Evolutionary conservation across 2,329 filamentous ascomycete species (phyloP), one percentile per base, ranked within the genome.

Genomic region (Fusarium sp.): DNA sequence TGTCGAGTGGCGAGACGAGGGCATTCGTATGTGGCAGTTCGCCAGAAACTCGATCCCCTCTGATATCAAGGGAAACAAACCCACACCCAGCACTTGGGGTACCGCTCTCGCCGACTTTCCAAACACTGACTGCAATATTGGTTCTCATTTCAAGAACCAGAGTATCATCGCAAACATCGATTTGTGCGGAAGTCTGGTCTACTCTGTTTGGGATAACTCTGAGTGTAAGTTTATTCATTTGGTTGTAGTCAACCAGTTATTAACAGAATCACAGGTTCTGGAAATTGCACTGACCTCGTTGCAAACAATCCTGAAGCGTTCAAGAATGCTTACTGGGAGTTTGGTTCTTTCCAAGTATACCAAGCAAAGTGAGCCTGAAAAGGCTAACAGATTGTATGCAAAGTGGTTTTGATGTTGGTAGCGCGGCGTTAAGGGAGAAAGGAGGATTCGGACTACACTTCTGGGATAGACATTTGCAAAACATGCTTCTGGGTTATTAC

Each of bases 121-220:
- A 15, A 83, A 79, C 68, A 91, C 89, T 0, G 76, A 85, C 45
- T 91, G 89, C 77, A 79, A 88, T 60, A 86, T 91, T 49, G 75
- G 77, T 7, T 80, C 78, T 6, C 87, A 90, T 71, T 91, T 91
- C 75, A 81, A 77, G 54, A 91, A 91, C 71, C 84, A 89, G 75
- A 89, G 86, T 67, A 90, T 91, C 68, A 83, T 91, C 65, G 83
- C 83, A 41, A 90, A 91, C 71, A 90, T 91, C 65, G 86, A 89
- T 74, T 77, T 91, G 9, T 91, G 89, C 67, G 89, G 89, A 1
- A 76, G 84, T 40, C 80, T 86, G 67, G 85, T 84, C 5, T 83
- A 84, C 45, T 79, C 77, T 5, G 76, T 79, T 33, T 87, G 83
- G 70, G 76, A 78, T 3, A 68, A 76, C 14, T 85, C 85, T 20